Conservation (phyloP, 805 yeast species). For the Ogataea dorogensis region DNA sequence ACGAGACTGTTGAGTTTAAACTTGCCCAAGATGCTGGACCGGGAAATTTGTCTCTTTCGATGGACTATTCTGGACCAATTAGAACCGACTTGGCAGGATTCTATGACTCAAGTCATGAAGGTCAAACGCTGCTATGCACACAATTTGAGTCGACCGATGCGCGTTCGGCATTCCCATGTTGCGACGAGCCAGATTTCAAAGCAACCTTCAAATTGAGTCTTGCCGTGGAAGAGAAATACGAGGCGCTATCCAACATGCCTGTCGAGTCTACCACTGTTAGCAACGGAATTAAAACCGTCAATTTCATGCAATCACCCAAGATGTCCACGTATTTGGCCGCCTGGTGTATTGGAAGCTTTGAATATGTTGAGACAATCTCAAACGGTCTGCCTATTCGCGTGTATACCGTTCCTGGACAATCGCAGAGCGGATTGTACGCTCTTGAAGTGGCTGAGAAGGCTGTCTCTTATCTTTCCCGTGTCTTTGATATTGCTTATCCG, state of each 20-base stretch:
- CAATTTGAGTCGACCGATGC: conserved; percentile 63
- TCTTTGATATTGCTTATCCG: conserved; percentile 62
- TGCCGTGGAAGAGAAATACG: conserved; percentile 33
- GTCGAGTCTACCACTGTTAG: conserved; percentile 21
- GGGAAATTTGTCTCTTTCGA: conserved; percentile 32
- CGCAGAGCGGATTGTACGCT: conserved; percentile 48
- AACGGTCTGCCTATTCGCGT: conserved; percentile 47
- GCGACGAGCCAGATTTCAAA: conserved; percentile 55
- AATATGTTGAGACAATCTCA: conserved; percentile 48
- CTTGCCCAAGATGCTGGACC: conserved; percentile 42
- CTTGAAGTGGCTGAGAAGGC: conserved; percentile 46
- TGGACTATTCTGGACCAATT: conserved; percentile 43
- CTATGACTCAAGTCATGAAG: conserved; percentile 45
- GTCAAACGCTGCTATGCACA: conserved; percentile 45
- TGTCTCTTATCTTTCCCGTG: conserved; percentile 47
- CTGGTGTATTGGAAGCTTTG: conserved; percentile 59
- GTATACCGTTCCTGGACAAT: conserved; percentile 51
- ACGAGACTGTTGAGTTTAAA: conserved; percentile 62
- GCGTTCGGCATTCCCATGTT: conserved; percentile 56
- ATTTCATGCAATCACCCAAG: conserved; percentile 47
- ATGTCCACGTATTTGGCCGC: conserved; percentile 59
- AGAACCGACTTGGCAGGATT: conserved; percentile 59
- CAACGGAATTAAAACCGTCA: conserved; percentile 26
- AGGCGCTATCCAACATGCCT: conserved; percentile 51
- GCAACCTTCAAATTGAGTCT: conserved; percentile 53